Evolutionary conservation across 176 grass and related monocot species (phyloP), one percentile per base, ranked within the genome.

Genomic region (Cenchrus fungigraminus): DNA sequence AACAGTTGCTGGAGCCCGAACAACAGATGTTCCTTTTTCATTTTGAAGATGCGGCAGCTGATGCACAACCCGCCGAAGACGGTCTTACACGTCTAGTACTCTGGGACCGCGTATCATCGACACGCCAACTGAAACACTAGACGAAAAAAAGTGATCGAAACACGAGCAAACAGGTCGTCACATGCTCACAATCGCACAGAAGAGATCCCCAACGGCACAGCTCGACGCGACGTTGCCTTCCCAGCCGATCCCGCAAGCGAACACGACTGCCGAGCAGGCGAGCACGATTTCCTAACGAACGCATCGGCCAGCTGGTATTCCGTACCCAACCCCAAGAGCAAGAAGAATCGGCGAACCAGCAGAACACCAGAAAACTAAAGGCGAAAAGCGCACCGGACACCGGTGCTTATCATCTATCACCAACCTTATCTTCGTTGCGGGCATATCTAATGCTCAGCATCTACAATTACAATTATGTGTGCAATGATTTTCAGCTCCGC

Each of bases 201-300:
- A 73, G 67, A 53, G 46, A 14, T 0, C 42, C 75, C 31, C 76
- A 16, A 9, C 17, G 52, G 22, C 5, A 40, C 37, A 61, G 67
- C 44, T 22, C 45, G 69, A 72, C 69, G 45, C 11, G 56, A 74
- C 81, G 70, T 76, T 76, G 71, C 47, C 7, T 40, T 13, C 28
- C 37, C 37, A 2, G 37, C 31, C 45, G 57, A 53, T 28, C 32
- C 8, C 9, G 74, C 52, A 70, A 85, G 31, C 12, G 16, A 17
- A 28, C 65, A 28, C 53, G 54, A 14, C 13, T 32, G 37, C 4
- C 37, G 37, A 40, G 16, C 5, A 5, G 12, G 42, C 47, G 84
- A 86, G 29, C 66, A 43, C 43, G 56, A 72, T 47, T 52, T 71
- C 19, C 34, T 16, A 81, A 69, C 79, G 14, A 81, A 56, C 79